phyloP scores from a whole-genome alignment of 495 filamentous ascomycete genomes.

The Aspergillus kassunensis region DNA sequence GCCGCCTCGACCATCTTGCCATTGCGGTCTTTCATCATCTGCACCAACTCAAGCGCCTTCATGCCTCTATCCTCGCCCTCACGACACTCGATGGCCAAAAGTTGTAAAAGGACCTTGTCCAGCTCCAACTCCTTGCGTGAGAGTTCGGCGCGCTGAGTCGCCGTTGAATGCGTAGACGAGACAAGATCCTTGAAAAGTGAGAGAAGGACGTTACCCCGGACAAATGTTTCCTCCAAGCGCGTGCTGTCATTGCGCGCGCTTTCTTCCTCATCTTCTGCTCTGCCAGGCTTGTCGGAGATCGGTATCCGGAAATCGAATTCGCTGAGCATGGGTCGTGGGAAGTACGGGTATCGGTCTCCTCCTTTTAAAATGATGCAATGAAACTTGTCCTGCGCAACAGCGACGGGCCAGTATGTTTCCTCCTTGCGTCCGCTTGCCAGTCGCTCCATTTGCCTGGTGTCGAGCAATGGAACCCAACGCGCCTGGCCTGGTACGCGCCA shows the following conservation, averaged over 20 bases:
- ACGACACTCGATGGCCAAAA: slow-evolving; percentile 84
- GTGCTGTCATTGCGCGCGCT: slow-evolving; percentile 33
- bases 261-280: slow-evolving; percentile 33
- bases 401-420: slow-evolving; percentile 93
- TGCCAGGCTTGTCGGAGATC: slow-evolving; percentile 51
- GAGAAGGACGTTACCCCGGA: slow-evolving; percentile 67
- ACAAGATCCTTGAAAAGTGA: slow-evolving; percentile 67
- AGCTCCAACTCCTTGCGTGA: slow-evolving; percentile 70
- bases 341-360: slow-evolving; percentile 88
- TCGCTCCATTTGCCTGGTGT: slow-evolving; percentile 79
- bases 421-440: slow-evolving; percentile 77
- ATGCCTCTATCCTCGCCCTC: slow-evolving; percentile 89
- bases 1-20: slow-evolving; percentile 86
- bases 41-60: slow-evolving; percentile 85
- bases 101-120: slow-evolving; percentile 83
- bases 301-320: slow-evolving; percentile 94
- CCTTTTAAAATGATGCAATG: slow-evolving; percentile 99
- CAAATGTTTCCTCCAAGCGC: slow-evolving; percentile 69
- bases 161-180: slow-evolving; percentile 54
- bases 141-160: slow-evolving; percentile 63
- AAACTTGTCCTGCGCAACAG: slow-evolving; percentile 86
- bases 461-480: slow-evolving; percentile 85
- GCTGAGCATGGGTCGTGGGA: slow-evolving; percentile 83
- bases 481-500: slow-evolving; percentile 85
- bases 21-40: slow-evolving; percentile 69